A percentile compares a stretch with the other conserved stretches of the same genome.
These are phyloP conservation scores for Nakazawaea wyomingensis DNA, from an alignment of 805 yeast species.

Conservation along the genomic window DNA sequence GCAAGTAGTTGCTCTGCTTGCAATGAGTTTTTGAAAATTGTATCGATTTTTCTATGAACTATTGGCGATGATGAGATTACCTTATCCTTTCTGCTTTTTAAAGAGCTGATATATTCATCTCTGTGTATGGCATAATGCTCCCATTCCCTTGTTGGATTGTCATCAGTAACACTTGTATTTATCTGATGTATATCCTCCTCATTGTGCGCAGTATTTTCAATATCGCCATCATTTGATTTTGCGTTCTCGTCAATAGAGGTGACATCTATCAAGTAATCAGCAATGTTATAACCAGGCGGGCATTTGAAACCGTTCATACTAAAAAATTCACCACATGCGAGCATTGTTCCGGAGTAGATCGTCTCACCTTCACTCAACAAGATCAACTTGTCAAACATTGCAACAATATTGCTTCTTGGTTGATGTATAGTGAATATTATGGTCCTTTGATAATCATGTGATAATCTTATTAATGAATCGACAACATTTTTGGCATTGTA, in stretches of 20 bases:
- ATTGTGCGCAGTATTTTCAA: constrained; percentile 17
- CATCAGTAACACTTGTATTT: constrained; percentile 20
- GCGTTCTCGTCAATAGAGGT: constrained; percentile 58
- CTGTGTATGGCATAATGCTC: constrained; percentile 79
- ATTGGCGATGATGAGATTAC: constrained; percentile 11
- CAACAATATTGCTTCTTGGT: constrained; percentile 93
- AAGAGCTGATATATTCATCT: constrained; percentile 48
- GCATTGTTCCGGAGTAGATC: constrained; percentile 84
- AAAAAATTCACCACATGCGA: constrained; percentile 70
- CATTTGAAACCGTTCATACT: constrained; percentile 70
- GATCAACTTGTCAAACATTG: constrained; percentile 78
- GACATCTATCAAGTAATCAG: constrained; percentile 88
- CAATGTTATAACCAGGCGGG: constrained; percentile 88
- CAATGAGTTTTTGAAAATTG: constrained; percentile 27
- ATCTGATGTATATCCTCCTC: constrained; percentile 27
- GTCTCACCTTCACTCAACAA: constrained; percentile 80
- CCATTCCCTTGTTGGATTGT: constrained; percentile 76
- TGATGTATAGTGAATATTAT: constrained; percentile 93
- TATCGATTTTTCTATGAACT: constrained; percentile 9
- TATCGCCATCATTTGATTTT: constrained; percentile 14
- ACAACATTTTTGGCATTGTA: constrained; percentile 90
- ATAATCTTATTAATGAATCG: constrained; percentile 75
- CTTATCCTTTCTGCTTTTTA: constrained; percentile 15
- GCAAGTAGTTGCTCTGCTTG: constrained; percentile 34
- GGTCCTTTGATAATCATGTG: constrained; percentile 79